Base-by-base conservation (phyloP, 306 rosid species). In the Vigna angularis region DNA sequence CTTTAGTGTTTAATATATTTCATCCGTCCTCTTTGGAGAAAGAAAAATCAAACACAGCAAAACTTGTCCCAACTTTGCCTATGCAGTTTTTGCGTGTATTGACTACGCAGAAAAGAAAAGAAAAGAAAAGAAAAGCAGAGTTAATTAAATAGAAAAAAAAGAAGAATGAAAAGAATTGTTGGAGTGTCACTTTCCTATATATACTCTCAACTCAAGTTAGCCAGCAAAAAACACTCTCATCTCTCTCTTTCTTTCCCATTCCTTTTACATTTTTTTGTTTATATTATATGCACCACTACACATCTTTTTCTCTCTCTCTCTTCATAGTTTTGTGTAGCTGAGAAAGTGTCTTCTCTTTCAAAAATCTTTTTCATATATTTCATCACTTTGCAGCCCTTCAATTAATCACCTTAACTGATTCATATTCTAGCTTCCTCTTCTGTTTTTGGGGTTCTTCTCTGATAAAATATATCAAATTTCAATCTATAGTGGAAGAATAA, bases 121-220 rank as follows among this genome's bases (percentile, higher is more conserved):
- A n/a, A n/a, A n/a, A n/a, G 20, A 30, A 42, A 86, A 24, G 28
- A 24, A 24, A 77, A 75, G 58, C 75, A 84, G 65, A 68, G 75
- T 58, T 77, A 50, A 42, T 17, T 52, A 57, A 68, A 20, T 44
- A 20, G 18, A 66, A 70, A 9, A 42, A 11, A 44, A 44, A 26
- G 28, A 58, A 38, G 68, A 77, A 70, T 79, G 84, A 76, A 84
- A 77, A 80, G 55, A 83, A 83, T 79, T 82, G 94, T 89, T 88
- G 87, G 81, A 89, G 90, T 88, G 97, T 89, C 97, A 76, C 87
- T 91, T 90, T 91, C 92, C 84, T 84, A 91, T 82, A 90, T 90
- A 91, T 91, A 87, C 94, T 88, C 91, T 81, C 79, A 68, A 75
- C 84, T 87, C 91, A 77, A 79, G 76, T 83, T 84, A 82, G 78